Base-by-base conservation (phyloP, 768 basidiomycete genomes). In the Suillus subaureus region DNA sequence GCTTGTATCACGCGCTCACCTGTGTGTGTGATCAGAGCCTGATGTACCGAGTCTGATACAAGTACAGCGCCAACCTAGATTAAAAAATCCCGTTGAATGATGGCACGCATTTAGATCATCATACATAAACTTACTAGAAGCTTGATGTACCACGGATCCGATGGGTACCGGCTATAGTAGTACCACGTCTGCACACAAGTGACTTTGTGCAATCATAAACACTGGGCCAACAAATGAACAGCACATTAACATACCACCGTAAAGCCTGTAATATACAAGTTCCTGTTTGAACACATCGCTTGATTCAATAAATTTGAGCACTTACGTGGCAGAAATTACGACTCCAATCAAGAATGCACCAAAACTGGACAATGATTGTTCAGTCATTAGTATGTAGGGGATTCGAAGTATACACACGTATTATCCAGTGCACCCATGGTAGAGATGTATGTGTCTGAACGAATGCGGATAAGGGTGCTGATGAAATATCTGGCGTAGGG, bases 131-230 rank as follows among this genome's bases (percentile, higher is more conserved):
- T 68, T 62, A 87, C 87, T 31, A 87, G 71, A 12, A 73, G 61
- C 68, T 82, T 85, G 64, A 81, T 76, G 16, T 78, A 74, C 84
- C 84, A 86, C 31, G 73, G 69, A 70, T 88, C 87, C 31, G 74
- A 77, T 61, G 84, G 82, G 70, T 87, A 78, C 3, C 65, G 81
- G 18, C 75, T 78, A 64, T 74, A 87, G 69, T 88, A 89, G 67
- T 83, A 86, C 79, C 80, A 86, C 1, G 81, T 79, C 71, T 89
- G 87, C 35, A 87, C 74, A 47, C 78, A 78, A 8, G 84, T 84
- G n/a, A 87, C 87, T 89, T 52, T 40, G 40, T 28, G 4, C 1
- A 9, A 28, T 60, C 18, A 69, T 42, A 52, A 66, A 4, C 26
- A 0, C 52, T 6, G 43, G 28, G 37, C 12, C 7, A 18, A 16